Base-by-base conservation (phyloP, 306 rosid genomes). In the Quercus glauca region DNA sequence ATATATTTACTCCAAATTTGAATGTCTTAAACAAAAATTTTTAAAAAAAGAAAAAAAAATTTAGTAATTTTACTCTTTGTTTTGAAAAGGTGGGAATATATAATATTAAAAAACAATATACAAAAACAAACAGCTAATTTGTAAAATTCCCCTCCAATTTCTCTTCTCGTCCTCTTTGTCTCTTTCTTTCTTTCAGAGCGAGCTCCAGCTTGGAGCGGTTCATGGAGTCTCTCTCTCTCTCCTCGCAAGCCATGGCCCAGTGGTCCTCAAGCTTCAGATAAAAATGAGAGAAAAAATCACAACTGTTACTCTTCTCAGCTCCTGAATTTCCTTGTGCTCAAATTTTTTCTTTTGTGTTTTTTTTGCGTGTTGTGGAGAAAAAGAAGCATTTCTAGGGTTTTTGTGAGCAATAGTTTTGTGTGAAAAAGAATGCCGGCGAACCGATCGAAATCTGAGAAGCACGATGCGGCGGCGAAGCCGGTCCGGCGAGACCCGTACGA, bases 401-500 rank as follows among this genome's bases (percentile, higher is more conserved):
- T 85, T 84, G 14, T 0, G 12, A 14, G 26, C 67, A 19, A 5
- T n/a, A 21, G n/a, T 71, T 80, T 41, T 21, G 41, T 35, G 41
- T 35, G 57, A 28, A 52, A 5, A 58, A 90, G 33, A 88, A 96
- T 93, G 99, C 92, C 97, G 77, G 86, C 79, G 19, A 84, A 82
- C 81, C 79, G 93, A 84, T 89, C 99, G 78, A 91, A 93, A 80
- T 84, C 98, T 74, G 99, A 89, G 87, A 96, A 90, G 84, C 91
- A 70, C 1, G 93, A 85, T 75, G 88, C 86, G 37, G 88, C 86
- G 37, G 87, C 85, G 49, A 88, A 88, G 81, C 91, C 82, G 87
- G 88, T 81, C 78, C 97, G 98, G 81, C 92, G 98, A 37, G 99
- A 96, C 77, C 96, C 99, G 0, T 96, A 96, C 31, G 99, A 93